phyloP scores from a whole-genome alignment of 768 basidiomycete species.

The Tulasnella sp. region DNA sequence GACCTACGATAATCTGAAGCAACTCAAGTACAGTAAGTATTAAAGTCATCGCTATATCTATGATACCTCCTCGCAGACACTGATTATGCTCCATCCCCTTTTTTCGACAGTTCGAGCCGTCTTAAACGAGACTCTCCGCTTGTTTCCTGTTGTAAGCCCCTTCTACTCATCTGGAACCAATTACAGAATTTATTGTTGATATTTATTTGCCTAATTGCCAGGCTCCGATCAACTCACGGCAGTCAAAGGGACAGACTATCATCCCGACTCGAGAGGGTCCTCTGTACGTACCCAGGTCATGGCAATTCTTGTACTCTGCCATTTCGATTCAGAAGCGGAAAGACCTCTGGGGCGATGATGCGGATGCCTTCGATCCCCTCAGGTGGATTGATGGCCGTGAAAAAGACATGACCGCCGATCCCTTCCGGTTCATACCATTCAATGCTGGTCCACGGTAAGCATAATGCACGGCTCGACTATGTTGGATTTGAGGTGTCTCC shows the following conservation, averaged over 20 bases:
- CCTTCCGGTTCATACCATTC: conserved; percentile 10
- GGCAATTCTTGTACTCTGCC: conserved; percentile 1
- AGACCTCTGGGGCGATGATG: conserved; percentile 9
- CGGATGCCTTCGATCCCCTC: background rate
- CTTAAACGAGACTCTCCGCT: conserved; percentile 27
- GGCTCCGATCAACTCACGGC: background rate
- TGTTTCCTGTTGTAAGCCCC: conserved; percentile 27
- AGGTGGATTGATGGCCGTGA: background rate
- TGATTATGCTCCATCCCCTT: background rate
- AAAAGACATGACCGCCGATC: background rate
- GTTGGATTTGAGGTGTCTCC: background rate
- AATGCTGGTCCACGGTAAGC: conserved; percentile 1
- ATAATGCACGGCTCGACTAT: background rate
- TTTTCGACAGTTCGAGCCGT: conserved; percentile 25
- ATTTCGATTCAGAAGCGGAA: background rate
- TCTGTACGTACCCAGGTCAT: background rate
- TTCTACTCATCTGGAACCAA: too few relatives aligned
- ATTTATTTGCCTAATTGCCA: background rate
- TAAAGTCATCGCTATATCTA: background rate
- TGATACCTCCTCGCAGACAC: background rate
- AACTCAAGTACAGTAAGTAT: conserved; percentile 9
- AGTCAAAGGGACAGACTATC: background rate
- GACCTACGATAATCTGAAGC: background rate
- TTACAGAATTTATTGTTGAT: too few relatives aligned
- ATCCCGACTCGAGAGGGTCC: background rate